These are phyloP conservation scores for Boletus reticulatus DNA, from an alignment of 768 basidiomycete genomes.

Conservation along the genomic window DNA sequence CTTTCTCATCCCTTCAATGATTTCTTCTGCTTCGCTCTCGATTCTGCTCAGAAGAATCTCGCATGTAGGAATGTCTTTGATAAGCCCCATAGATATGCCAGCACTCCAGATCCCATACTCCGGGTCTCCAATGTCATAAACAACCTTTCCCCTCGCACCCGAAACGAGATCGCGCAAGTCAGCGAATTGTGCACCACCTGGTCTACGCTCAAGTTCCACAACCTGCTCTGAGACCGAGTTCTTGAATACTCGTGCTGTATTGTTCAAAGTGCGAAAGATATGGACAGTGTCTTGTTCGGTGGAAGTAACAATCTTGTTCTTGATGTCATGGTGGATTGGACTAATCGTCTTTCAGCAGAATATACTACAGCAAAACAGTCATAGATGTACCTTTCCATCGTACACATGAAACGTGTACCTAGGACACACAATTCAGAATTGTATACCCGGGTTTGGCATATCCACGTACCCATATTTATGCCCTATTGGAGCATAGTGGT, in stretches of 20 bases:
- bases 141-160: conserved; percentile 63
- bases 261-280: conserved; percentile 85
- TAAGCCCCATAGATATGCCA: conserved; percentile 64
- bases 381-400: conserved; percentile 64
- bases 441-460: background rate
- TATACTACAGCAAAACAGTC: background rate
- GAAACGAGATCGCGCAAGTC: conserved; percentile 78
- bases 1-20: conserved; percentile 49
- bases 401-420: conserved; percentile 90
- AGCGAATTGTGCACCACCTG: conserved; percentile 86
- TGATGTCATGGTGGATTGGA: conserved; percentile 87
- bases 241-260: conserved; percentile 85
- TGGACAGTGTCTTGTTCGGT: conserved; percentile 83
- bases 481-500: conserved; percentile 46
- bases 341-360: conserved; percentile 34
- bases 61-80: conserved; percentile 84
- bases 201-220: conserved; percentile 74
- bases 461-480: conserved; percentile 67
- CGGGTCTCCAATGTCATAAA: conserved; percentile 81
- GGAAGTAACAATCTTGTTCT: conserved; percentile 82
- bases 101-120: conserved; percentile 88
- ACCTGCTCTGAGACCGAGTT: conserved; percentile 84
- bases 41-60: conserved; percentile 63
- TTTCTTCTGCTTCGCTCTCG: conserved; percentile 72
- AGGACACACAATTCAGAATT: too few relatives aligned